Percentiles rank a stretch among this genome's conserved stretches.
Evolutionary conservation across 2,329 filamentous ascomycete genomes (phyloP).

Genomic region (Aulographum hederae): DNA sequence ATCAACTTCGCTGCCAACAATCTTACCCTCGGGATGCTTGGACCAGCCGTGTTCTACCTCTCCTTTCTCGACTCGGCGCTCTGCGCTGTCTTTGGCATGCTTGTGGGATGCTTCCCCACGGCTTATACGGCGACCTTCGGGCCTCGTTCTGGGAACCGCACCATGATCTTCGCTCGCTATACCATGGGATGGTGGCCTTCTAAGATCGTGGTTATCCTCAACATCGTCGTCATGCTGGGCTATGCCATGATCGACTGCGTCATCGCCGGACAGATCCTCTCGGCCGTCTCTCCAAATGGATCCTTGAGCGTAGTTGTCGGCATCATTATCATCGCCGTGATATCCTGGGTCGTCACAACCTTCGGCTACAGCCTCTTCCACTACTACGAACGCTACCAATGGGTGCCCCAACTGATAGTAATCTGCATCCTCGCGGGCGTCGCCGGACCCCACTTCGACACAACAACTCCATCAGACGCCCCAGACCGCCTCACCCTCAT

Average conservation of each 20-base stretch:
- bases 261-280: constrained; percentile 33
- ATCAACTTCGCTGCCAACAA: constrained; percentile 47
- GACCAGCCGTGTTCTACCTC: constrained; percentile 37
- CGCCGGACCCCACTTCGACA: constrained; percentile 41
- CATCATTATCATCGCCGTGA: constrained; percentile 44
- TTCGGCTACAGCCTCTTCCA: constrained; percentile 54
- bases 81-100: constrained; percentile 37
- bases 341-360: constrained; percentile 44
- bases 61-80: constrained; percentile 38
- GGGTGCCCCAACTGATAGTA: constrained; percentile 40
- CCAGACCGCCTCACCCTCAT: constrained; percentile 31
- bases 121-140: constrained; percentile 46
- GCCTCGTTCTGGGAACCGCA: constrained; percentile 40
- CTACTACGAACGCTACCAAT: constrained; percentile 47
- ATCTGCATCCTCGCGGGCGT: constrained; percentile 43
- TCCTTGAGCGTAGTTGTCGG: constrained; percentile 43
- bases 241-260: constrained; percentile 44
- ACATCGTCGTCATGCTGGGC: constrained; percentile 42
- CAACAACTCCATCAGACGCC: constrained; percentile 30
- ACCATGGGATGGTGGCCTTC: constrained; percentile 48
- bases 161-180: constrained; percentile 42
- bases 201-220: constrained; percentile 43
- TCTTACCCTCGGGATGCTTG: constrained; percentile 45
- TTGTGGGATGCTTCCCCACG: constrained; percentile 35
- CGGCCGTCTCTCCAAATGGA: constrained; percentile 40